Evolutionary conservation across 1,284 basidiomycete genomes (phyloP), one percentile per base, ranked within the genome.

Genomic region (Anthracocystis panici-leucophaei): DNA sequence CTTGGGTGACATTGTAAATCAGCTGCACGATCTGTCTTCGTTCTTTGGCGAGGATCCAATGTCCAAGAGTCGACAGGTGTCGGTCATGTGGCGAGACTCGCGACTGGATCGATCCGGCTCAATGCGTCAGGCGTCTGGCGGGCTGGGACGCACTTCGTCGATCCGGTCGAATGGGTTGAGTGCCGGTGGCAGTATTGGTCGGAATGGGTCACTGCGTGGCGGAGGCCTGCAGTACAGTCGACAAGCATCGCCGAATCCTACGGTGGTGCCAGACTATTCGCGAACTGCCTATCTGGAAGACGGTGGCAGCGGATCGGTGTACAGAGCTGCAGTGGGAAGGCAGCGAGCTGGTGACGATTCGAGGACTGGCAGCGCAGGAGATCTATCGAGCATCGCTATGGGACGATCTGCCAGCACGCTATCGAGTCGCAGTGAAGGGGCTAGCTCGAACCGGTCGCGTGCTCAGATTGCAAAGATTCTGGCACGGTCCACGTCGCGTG

Each of bases 31-130:
- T 46, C 54, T 84, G 23, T 80, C 80, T 11, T 69, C 63, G 40
- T 84, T 82, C 78, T 84, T 84, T 57, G 80, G 74, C 33, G 80
- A 82, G 23, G 79, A 80, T 45, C 72, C 72, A 21, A 80, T 64
- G 71, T 63, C 55, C 41, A 72, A 66, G 64, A 66, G 59, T 46
- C 66, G 63, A 3, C 72, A 72, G 20, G 57, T 49, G 31, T 71
- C 64, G 23, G 73, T 69, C 48, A 77, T 69, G 74, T 73, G 65
- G 59, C 69, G 66, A n/a, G 69, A 77, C 21, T 77, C 70, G 52
- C 55, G 65, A 11, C 49, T 72, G 25, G 66, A 69, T 51, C 65
- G 59, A 18, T 72, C 61, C 14, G 72, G 61, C 25, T 70, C 57
- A 21, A 74, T 63, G 65, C 70, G 65, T 11, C 57, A 50, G 2